phyloP scores from a whole-genome alignment of 2,329 filamentous ascomycete genomes.

The Monosporascus sp. region DNA sequence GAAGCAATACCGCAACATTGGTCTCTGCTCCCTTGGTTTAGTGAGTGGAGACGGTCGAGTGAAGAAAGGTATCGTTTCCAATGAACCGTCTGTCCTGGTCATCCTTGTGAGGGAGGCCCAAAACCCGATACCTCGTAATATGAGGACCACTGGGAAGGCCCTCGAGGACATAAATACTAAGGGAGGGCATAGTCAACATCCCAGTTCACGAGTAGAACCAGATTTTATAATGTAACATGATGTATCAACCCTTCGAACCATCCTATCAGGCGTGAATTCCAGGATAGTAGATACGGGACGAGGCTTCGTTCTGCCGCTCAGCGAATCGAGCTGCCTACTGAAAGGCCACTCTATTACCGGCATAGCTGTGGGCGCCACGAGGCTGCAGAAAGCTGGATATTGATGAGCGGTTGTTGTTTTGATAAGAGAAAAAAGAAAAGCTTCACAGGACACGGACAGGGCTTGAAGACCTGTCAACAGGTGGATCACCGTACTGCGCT shows the following conservation, averaged over 20 bases:
- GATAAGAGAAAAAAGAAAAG: conserved; percentile 11
- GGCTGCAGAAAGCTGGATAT: conserved; percentile 21
- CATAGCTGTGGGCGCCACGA: conserved; percentile 26
- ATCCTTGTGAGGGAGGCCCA: no score
- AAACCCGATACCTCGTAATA: no score
- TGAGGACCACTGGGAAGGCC: no score
- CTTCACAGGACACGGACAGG: neutral
- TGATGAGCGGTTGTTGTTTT: conserved; percentile 23
- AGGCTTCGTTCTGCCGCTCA: conserved; percentile 33
- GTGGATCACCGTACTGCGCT: neutral
- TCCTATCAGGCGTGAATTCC: conserved; percentile 70
- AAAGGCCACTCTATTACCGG: conserved; percentile 25
- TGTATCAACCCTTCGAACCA: conserved; percentile 82
- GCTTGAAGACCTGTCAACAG: neutral
- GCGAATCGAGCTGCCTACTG: conserved; percentile 24
- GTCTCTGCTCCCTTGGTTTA: neutral
- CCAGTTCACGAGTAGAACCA: neutral
- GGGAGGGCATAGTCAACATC: neutral
- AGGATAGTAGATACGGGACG: conserved; percentile 87
- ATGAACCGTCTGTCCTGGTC: no score
- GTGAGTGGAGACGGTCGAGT: neutral
- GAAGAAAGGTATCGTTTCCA: neutral
- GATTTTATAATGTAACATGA: neutral
- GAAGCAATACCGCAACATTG: neutral
- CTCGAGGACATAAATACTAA: neutral